Conservation (phyloP, 257 asterid species). For the Coffea eugenioides region DNA sequence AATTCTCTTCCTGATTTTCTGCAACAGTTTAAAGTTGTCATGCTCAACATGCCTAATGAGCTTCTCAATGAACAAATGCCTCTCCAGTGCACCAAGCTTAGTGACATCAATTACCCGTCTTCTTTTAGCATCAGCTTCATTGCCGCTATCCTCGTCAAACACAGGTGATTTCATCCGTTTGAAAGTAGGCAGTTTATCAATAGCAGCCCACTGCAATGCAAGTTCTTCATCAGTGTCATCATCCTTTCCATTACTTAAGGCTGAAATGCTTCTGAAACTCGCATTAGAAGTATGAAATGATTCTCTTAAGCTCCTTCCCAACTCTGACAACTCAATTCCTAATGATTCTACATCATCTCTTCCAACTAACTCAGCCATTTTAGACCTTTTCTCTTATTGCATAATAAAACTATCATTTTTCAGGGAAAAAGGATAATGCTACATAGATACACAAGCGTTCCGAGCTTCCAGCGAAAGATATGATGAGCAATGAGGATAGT, state of each 20-base stretch:
- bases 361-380: conserved; percentile 19
- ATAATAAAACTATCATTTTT: no score
- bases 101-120: conserved; percentile 38
- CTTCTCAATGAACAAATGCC: conserved; percentile 35
- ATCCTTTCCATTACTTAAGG: not conserved
- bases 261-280: conserved; percentile 17
- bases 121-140: conserved; percentile 6
- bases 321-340: conserved; percentile 23
- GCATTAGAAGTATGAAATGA: conserved; percentile 10
- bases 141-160: conserved; percentile 20
- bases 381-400: not conserved
- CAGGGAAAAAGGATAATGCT: no score
- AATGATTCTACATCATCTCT: conserved; percentile 22
- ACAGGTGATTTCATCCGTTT: conserved; percentile 34
- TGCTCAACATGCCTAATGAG: conserved; percentile 33
- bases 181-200: conserved; percentile 40
- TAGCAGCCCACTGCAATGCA: conserved; percentile 45
- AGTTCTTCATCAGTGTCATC: conserved; percentile 23
- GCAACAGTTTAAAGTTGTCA: conserved; percentile 23
- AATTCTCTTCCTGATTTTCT: conserved; percentile 32
- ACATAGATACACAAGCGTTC: no score
- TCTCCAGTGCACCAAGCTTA: conserved; percentile 34
- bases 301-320: conserved; percentile 31
- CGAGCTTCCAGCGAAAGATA: no score
- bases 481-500: no score